Conservation (phyloP, 345 rosid species). For the Populus tremula region DNA sequence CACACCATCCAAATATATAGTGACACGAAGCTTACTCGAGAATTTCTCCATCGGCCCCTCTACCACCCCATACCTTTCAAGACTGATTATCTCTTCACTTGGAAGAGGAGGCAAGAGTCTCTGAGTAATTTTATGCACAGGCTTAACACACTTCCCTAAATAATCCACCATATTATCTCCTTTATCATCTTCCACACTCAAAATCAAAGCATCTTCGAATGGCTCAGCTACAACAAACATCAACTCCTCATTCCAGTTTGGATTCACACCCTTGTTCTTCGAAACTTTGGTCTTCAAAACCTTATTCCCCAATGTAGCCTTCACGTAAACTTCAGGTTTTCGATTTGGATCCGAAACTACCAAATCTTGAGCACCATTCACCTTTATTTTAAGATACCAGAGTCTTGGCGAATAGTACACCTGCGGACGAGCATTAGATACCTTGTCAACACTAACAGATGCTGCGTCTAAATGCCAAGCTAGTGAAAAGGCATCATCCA, state of each 20-base stretch:
- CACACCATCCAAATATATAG: conserved; percentile 49
- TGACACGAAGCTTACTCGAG: conserved; percentile 38
- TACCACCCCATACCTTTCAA: conserved; percentile 28
- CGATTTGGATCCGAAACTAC: conserved; percentile 21
- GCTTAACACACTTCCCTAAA: conserved; percentile 40
- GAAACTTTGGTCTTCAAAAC: conserved; percentile 38
- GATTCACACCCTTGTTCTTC: conserved; percentile 22
- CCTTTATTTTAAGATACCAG: conserved; percentile 43
- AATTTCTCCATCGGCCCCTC: conserved; percentile 35
- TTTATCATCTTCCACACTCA: conserved; percentile 42
- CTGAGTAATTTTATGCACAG: conserved; percentile 26
- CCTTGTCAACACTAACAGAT: conserved; percentile 27
- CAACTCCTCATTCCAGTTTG: conserved; percentile 52
- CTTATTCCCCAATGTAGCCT: conserved; percentile 32
- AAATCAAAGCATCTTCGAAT: conserved; percentile 40
- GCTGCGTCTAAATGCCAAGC: conserved; percentile 49
- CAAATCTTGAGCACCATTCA: conserved; percentile 49
- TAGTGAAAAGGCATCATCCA: conserved; percentile 38
- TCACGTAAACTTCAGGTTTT: conserved; percentile 37
- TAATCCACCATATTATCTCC: conserved; percentile 41
- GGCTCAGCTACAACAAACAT: conserved; percentile 59
- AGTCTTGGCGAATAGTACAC: conserved; percentile 41
- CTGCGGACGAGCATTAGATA: conserved; percentile 31
- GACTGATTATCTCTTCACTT: conserved; percentile 36
- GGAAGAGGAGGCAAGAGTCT: conserved; percentile 25